Evolutionary conservation across 371 early-diverging fungal genomes (phyloP), one percentile per base, ranked within the genome.

Genomic region (Blyttiomyces sp.): DNA sequence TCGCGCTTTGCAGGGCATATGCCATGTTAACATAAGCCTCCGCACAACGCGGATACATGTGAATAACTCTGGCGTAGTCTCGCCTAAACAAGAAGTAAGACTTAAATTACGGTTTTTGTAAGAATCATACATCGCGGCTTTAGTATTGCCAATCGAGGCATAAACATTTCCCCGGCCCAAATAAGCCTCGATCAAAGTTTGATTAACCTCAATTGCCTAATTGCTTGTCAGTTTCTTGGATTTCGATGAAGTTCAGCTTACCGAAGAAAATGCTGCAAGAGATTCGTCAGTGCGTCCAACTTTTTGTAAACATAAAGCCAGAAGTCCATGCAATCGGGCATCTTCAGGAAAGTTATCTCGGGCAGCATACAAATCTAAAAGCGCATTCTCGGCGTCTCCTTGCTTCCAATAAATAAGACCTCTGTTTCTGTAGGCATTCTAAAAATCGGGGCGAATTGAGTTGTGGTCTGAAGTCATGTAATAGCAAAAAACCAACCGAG

Each of bases 351-450:
- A 76, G 31, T 63, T 55, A 33, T 76, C 70, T 17, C 70, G 53
- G 0, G 82, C 82, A 0, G 72, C 75, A 27, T 61, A 49, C 4
- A 82, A 52, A 63, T 82, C 82, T 17, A 63, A 36, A 9, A 78
- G 54, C 0, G 82, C 82, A 56, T 76, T 76, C 24, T 71, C 65
- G 7, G 70, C 59, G 44, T 82, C 78, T 1, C 77, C 80, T 57
- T 63, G 60, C 49, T 75, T 66, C 80, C 80, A 82, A 59, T 82
- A 79, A 27, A 82, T 58, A 6, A 80, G 61, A 2, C 76, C 82
- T 5, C 82, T 60, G 49, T 77, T 73, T n/a, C 76, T 49, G 58
- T 76, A 79, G 9, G 80, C 80, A 52, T 76, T 76, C 77, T 77
- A 43, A 16, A 62, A 43, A n/a, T n/a, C n/a, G n/a, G n/a, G n/a